Percentiles rank a stretch among this genome's conserved stretches.
These are phyloP conservation scores for Gossypium bickii DNA, from an alignment of 345 rosid genomes.

Conservation along the genomic window DNA sequence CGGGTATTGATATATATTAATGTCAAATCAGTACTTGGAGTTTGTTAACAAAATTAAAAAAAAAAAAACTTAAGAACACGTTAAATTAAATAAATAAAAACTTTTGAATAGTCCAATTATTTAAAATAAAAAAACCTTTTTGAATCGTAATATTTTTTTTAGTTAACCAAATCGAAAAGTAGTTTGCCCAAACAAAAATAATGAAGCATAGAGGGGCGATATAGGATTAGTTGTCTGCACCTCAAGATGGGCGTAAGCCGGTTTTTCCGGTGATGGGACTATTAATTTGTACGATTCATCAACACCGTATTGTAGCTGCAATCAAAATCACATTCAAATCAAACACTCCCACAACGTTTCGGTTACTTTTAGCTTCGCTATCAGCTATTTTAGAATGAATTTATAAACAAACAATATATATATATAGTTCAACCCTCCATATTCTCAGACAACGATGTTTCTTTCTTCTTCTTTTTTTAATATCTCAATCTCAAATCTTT, in stretches of 20 bases:
- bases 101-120: too few relatives aligned
- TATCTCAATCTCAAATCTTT: background rate
- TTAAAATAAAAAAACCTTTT: too few relatives aligned
- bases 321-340: background rate
- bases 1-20: too few relatives aligned
- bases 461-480: background rate
- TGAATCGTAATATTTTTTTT: too few relatives aligned
- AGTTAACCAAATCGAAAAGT: too few relatives aligned
- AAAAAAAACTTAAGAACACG: background rate
- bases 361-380: background rate
- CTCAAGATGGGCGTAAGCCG: constrained; percentile 52
- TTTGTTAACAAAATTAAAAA: too few relatives aligned
- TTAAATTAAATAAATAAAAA: background rate
- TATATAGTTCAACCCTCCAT: too few relatives aligned
- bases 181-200: too few relatives aligned
- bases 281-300: constrained; percentile 63
- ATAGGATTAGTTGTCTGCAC: constrained; percentile 22
- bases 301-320: constrained; percentile 57
- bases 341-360: background rate
- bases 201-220: background rate
- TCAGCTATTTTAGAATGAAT: background rate
- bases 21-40: too few relatives aligned
- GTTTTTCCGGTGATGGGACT: constrained; percentile 42
- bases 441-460: too few relatives aligned
- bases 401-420: too few relatives aligned